Conservation (phyloP, 371 early-diverging fungal genomes). For the Mortierella sp. region DNA sequence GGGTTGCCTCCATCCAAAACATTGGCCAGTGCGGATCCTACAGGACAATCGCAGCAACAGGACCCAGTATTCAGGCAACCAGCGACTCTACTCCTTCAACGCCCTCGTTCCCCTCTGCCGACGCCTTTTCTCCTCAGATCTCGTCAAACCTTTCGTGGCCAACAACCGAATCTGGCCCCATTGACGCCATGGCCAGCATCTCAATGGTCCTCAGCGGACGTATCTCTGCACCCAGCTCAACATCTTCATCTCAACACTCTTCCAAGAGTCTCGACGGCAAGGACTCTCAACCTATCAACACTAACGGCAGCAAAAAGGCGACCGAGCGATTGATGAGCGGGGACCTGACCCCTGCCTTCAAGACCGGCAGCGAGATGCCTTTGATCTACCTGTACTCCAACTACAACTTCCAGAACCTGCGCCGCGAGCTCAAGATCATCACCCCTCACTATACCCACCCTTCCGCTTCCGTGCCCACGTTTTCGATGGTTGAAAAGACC, state of each 20-base stretch:
- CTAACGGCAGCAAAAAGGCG: not conserved
- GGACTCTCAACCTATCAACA: not conserved
- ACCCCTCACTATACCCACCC: slow-evolving; percentile 15
- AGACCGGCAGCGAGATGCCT: slow-evolving; percentile 28
- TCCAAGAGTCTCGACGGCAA: slow-evolving; percentile 6
- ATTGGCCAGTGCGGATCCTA: slow-evolving; percentile 69
- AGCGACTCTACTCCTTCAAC: slow-evolving; percentile 23
- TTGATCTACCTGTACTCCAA: slow-evolving; percentile 66
- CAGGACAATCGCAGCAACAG: slow-evolving; percentile 64
- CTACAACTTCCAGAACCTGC: slow-evolving; percentile 66
- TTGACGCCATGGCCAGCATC: slow-evolving; percentile 51
- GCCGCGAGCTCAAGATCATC: slow-evolving; percentile 58
- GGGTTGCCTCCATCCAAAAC: slow-evolving; percentile 66
- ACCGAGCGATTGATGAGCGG: slow-evolving; percentile 48
- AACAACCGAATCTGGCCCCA: slow-evolving; percentile 20
- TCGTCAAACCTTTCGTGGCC: slow-evolving; percentile 36
- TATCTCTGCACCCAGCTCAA: slow-evolving; percentile 46
- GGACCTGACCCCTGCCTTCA: slow-evolving; percentile 50
- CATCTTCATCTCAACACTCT: slow-evolving; percentile 14
- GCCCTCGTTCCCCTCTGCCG: slow-evolving; percentile 40
- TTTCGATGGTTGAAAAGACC: slow-evolving; percentile 45
- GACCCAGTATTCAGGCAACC: slow-evolving; percentile 44
- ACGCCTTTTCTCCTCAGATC: slow-evolving; percentile 30
- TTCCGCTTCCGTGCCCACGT: slow-evolving; percentile 39
- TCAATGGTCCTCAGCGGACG: slow-evolving; percentile 44